A percentile compares a stretch with the other conserved stretches of the same genome.
Evolutionary conservation across 345 rosid genomes (phyloP).

Genomic region (Arabidopsis thaliana): DNA sequence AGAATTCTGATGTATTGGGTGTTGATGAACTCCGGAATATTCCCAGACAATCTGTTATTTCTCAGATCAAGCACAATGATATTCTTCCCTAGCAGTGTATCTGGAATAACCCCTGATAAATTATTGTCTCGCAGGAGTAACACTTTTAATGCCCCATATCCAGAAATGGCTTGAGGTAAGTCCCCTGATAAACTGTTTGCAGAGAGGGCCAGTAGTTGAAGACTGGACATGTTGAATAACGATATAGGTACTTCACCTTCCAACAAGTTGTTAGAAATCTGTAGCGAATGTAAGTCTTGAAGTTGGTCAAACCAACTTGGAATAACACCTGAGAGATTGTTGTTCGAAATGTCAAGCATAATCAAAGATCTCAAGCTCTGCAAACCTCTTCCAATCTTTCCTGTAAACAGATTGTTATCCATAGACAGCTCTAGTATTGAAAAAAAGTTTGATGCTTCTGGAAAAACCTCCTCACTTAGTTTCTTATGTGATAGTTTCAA

Average conservation of each 20-base stretch:
- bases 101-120: not conserved
- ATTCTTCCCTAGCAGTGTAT: not conserved
- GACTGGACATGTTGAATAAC: not conserved
- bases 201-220: not conserved
- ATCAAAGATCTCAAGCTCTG: too few species aligned
- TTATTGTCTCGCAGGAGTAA: not conserved
- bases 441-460: too few species aligned
- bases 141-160: not conserved
- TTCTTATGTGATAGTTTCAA: too few species aligned
- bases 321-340: too few species aligned
- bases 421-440: too few species aligned
- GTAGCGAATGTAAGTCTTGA: too few species aligned
- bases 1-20: not conserved
- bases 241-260: not conserved
- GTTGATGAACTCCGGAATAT: not conserved
- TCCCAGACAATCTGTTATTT: not conserved
- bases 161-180: not conserved
- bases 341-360: too few species aligned
- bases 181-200: not conserved
- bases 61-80: not conserved
- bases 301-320: too few species aligned
- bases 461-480: too few species aligned
- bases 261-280: too few species aligned
- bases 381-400: too few species aligned
- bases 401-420: too few species aligned